phyloP scores from a whole-genome alignment of 768 basidiomycete species.

The Termitomyces sp. region DNA sequence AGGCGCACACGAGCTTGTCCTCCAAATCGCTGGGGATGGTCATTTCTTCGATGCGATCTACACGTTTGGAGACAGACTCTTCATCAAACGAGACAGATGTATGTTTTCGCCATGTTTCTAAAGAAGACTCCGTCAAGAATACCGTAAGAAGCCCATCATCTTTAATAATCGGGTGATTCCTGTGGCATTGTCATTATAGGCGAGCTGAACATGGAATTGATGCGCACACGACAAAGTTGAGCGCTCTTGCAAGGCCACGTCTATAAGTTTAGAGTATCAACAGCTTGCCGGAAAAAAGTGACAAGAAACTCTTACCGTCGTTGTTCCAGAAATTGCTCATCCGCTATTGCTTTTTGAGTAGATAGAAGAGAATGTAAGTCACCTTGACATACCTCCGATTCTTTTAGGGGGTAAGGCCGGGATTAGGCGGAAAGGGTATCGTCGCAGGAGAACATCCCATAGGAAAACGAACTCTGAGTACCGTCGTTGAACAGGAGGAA shows the following conservation, averaged over 20 bases:
- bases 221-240: slow-evolving; percentile 73
- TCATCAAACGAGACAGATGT: slow-evolving; percentile 77
- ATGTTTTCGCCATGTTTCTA: slow-evolving; percentile 87
- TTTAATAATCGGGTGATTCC: slow-evolving; percentile 90
- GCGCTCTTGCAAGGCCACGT: slow-evolving; percentile 73
- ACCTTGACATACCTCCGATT: slow-evolving; percentile 68
- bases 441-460: slow-evolving; percentile 78
- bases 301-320: slow-evolving; percentile 47
- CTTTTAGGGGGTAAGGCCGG: slow-evolving; percentile 89
- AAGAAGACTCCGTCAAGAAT: slow-evolving; percentile 80
- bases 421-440: slow-evolving; percentile 93
- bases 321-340: slow-evolving; percentile 89
- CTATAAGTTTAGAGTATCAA: slow-evolving; percentile 31
- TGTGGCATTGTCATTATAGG: slow-evolving; percentile 18
- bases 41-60: slow-evolving; percentile 87
- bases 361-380: slow-evolving; percentile 2
- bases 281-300: not conserved
- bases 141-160: slow-evolving; percentile 80
- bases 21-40: slow-evolving; percentile 89
- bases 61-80: slow-evolving; percentile 75
- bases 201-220: not conserved
- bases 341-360: slow-evolving; percentile 43
- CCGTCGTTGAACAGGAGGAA: slow-evolving; percentile 67
- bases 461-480: slow-evolving; percentile 94
- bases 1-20: slow-evolving; percentile 73